phyloP scores from a whole-genome alignment of 345 rosid species.

The Heritiera littoralis region DNA sequence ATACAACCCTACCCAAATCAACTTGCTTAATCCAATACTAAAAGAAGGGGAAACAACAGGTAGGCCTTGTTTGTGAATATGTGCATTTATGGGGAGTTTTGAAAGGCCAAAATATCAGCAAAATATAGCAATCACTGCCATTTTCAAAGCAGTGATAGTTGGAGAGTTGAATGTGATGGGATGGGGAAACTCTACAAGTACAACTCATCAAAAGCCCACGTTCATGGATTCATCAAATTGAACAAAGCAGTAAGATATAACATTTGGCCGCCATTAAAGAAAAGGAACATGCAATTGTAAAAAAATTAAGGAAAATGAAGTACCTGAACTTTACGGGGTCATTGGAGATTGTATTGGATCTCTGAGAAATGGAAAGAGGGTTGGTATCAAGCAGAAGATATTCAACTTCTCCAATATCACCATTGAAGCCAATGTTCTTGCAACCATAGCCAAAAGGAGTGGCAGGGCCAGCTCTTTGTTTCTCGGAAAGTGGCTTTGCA shows the following conservation, averaged over 20 bases:
- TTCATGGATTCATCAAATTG: constrained; percentile 14
- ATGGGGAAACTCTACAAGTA: constrained; percentile 2
- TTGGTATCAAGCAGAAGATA: constrained; percentile 66
- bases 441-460: constrained; percentile 79
- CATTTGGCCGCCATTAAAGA: not conserved
- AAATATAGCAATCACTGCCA: constrained; percentile 12
- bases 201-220: constrained; percentile 23
- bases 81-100: not conserved
- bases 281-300: not conserved
- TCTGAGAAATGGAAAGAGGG: constrained; percentile 41
- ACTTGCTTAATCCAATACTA: not conserved
- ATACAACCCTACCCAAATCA: not conserved
- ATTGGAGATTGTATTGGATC: constrained; percentile 39
- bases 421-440: constrained; percentile 75
- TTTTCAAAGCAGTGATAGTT: constrained; percentile 9
- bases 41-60: not conserved
- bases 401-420: constrained; percentile 83
- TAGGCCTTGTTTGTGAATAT: not conserved
- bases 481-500: constrained; percentile 55
- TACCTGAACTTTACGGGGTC: constrained; percentile 69
- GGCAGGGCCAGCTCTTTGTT: constrained; percentile 52
- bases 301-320: not conserved
- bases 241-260: not conserved
- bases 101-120: not conserved
- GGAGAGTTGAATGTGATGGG: not conserved